Evolutionary conservation across 305 asterid species (phyloP).

Genomic region (Solanum hybrid): DNA sequence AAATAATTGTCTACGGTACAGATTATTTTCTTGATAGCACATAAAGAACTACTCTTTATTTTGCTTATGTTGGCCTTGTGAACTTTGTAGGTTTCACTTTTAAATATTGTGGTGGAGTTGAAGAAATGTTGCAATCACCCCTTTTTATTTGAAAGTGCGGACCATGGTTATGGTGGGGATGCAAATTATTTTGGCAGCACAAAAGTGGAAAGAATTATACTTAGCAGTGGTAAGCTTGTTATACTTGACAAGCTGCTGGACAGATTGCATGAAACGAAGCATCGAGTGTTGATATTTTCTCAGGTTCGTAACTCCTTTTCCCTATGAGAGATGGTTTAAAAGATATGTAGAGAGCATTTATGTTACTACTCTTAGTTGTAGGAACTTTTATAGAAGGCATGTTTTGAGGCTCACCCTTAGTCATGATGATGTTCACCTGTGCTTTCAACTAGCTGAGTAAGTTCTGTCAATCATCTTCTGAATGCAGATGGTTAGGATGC

Average conservation of each 20-base stretch:
- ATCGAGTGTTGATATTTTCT: constrained; percentile 96
- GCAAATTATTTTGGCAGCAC: constrained; percentile 70
- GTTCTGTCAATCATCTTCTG: neutral
- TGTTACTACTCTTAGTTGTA: neutral
- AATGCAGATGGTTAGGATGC: constrained; percentile 95
- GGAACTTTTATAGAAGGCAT: neutral
- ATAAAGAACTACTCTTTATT: neutral
- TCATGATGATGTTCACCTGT: neutral
- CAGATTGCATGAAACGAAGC: constrained; percentile 87
- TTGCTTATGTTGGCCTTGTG: neutral
- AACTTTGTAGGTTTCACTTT: constrained; percentile 82
- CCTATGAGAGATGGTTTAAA: neutral
- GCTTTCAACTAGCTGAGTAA: neutral
- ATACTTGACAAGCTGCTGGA: constrained; percentile 84
- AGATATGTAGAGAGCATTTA: neutral
- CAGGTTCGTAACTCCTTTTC: constrained; percentile 49
- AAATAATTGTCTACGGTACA: neutral
- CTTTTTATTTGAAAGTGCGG: constrained; percentile 97
- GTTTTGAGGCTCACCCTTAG: neutral
- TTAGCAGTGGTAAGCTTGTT: constrained; percentile 97
- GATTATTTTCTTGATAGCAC: neutral
- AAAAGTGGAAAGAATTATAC: constrained; percentile 78
- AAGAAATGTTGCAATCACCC: constrained; percentile 99
- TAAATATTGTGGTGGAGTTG: constrained; percentile 98
- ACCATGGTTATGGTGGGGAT: constrained; percentile 99